phyloP scores from a whole-genome alignment of 257 asterid genomes.

The Vinca minor region DNA sequence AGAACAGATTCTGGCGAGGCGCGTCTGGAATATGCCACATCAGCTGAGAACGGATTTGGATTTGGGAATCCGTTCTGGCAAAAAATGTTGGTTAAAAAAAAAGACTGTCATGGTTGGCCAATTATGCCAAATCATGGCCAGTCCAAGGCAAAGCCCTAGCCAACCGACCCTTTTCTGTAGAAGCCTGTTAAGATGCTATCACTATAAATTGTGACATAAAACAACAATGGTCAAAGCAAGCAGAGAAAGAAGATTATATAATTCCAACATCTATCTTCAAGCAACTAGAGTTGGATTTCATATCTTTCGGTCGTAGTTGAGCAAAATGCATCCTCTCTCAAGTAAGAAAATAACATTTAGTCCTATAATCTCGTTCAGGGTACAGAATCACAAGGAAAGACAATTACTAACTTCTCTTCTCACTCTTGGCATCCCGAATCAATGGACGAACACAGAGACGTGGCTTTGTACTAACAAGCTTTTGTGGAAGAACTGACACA shows the following conservation, averaged over 20 bases:
- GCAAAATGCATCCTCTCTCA: background rate
- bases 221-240: background rate
- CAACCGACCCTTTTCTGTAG: too few relatives aligned
- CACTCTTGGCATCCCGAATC: conserved; percentile 5
- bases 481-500: conserved; percentile 38
- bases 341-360: background rate
- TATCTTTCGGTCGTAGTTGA: background rate
- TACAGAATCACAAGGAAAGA: background rate
- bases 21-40: too few relatives aligned
- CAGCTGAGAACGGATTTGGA: too few relatives aligned
- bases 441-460: conserved; percentile 33
- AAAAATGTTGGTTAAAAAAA: too few relatives aligned
- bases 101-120: too few relatives aligned
- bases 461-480: conserved; percentile 31
- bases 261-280: background rate
- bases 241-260: background rate
- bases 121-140: too few relatives aligned
- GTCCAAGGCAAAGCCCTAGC: too few relatives aligned
- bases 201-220: background rate
- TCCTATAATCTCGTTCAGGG: background rate
- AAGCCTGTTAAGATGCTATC: too few relatives aligned
- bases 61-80: too few relatives aligned
- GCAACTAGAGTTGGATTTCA: background rate
- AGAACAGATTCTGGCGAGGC: too few relatives aligned
- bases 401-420: background rate